A percentile compares a stretch with the other conserved stretches of the same genome.
Evolutionary conservation across 257 asterid species (phyloP).

Genomic region (Coffea canephora): DNA sequence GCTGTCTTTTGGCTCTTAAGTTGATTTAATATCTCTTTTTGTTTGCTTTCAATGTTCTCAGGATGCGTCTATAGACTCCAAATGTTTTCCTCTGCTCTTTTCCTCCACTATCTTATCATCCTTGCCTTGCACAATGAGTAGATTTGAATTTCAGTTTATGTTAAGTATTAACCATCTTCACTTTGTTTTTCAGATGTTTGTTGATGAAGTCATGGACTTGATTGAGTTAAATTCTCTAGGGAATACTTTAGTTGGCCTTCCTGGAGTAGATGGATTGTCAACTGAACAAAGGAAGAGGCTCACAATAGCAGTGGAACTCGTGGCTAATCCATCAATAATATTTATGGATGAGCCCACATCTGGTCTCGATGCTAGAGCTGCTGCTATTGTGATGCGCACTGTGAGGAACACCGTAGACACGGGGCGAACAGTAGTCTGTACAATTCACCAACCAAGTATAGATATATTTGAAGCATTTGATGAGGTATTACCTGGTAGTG

Average conservation of each 20-base stretch:
- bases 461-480: slow-evolving; percentile 89
- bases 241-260: slow-evolving; percentile 73
- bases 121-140: not conserved
- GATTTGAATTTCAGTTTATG: not conserved
- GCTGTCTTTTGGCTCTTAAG: not conserved
- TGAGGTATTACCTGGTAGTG: slow-evolving; percentile 43
- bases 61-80: not conserved
- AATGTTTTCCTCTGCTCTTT: not conserved
- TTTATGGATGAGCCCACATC: slow-evolving; percentile 97
- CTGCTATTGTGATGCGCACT: slow-evolving; percentile 85
- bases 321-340: slow-evolving; percentile 84
- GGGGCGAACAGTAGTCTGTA: slow-evolving; percentile 82
- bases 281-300: slow-evolving; percentile 88
- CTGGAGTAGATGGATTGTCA: slow-evolving; percentile 82
- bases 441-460: slow-evolving; percentile 87
- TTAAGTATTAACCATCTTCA: slow-evolving; percentile 1
- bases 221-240: slow-evolving; percentile 71
- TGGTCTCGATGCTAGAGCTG: slow-evolving; percentile 90
- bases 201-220: slow-evolving; percentile 86
- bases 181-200: slow-evolving; percentile 52
- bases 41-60: not conserved
- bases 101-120: slow-evolving; percentile 6
- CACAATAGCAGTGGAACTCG: slow-evolving; percentile 84
- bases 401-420: slow-evolving; percentile 88
- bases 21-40: not conserved